Evolutionary conservation across 2,329 filamentous ascomycete genomes (phyloP).

Genomic region (Thelonectria rubi): DNA sequence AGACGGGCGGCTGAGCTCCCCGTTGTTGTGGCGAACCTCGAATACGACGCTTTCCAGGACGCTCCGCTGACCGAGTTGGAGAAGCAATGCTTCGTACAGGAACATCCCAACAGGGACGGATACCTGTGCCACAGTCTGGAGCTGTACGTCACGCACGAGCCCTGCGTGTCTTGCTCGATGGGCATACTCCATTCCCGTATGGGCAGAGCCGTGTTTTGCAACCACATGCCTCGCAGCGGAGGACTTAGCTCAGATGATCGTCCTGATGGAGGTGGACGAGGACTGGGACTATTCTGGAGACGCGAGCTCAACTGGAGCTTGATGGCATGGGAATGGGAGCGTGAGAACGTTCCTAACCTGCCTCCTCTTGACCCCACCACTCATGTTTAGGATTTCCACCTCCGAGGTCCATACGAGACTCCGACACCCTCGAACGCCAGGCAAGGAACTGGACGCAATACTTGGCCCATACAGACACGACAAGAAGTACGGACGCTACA

Average conservation of each 20-base stretch:
- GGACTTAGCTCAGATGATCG: constrained; percentile 82
- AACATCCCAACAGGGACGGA: constrained; percentile 76
- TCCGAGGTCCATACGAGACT: constrained; percentile 50
- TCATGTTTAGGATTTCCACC: constrained; percentile 60
- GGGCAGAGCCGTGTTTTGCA: constrained; percentile 82
- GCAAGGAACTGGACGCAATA: constrained; percentile 16
- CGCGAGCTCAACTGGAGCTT: constrained; percentile 88
- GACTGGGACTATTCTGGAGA: constrained; percentile 75
- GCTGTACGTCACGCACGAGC: constrained; percentile 94
- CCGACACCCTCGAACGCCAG: constrained; percentile 34
- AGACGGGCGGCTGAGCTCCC: constrained; percentile 51
- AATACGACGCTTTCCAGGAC: constrained; percentile 73
- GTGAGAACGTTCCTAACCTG: constrained; percentile 51
- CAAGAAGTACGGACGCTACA: constrained; percentile 24
- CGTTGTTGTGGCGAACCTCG: constrained; percentile 52
- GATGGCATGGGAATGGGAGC: constrained; percentile 80
- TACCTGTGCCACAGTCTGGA: constrained; percentile 96
- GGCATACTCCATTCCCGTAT: constrained; percentile 94
- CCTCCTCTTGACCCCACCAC: constrained; percentile 57
- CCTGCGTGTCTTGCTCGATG: constrained; percentile 97
- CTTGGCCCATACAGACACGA: constrained; percentile 25
- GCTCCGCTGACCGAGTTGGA: constrained; percentile 75
- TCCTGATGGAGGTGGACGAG: constrained; percentile 63
- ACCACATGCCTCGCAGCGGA: constrained; percentile 81
- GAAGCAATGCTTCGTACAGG: constrained; percentile 66